Conservation (phyloP, 2,329 filamentous ascomycete genomes). For the Cercospora sesami region DNA sequence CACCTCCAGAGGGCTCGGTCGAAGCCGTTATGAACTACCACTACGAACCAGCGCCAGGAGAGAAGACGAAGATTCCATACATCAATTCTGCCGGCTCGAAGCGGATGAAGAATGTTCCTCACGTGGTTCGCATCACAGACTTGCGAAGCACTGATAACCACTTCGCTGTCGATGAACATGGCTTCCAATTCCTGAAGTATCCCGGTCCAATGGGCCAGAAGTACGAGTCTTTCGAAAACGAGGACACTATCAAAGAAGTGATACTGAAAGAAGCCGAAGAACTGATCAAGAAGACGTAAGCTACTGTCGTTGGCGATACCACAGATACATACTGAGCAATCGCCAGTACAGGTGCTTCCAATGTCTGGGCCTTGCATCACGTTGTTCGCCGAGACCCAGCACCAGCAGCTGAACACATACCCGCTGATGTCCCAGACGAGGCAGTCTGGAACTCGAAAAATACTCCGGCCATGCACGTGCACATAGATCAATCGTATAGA, state of each 20-base stretch:
- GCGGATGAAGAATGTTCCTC: conserved; percentile 5
- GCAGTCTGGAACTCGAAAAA: background rate
- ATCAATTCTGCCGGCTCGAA: conserved; percentile 5
- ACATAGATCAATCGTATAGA: conserved; percentile 14
- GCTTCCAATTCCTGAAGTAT: conserved; percentile 13
- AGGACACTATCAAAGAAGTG: background rate
- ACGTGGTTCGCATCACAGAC: conserved; percentile 12
- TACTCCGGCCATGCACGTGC: conserved; percentile 5
- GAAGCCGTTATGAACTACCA: conserved; percentile 15
- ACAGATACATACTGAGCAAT: background rate
- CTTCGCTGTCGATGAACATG: conserved; percentile 12
- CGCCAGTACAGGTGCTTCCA: conserved; percentile 7
- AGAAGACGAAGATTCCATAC: background rate
- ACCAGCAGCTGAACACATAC: background rate
- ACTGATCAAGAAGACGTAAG: conserved; percentile 14
- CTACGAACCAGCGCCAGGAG: conserved; percentile 6
- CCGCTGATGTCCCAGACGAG: conserved; percentile 9
- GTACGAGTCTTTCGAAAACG: conserved; percentile 9
- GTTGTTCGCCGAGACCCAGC: conserved; percentile 5
- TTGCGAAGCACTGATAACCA: conserved; percentile 7
- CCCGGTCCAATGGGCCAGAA: conserved; percentile 7
- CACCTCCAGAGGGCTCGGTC: background rate
- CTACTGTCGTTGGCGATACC: background rate
- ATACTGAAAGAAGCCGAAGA: conserved; percentile 12
- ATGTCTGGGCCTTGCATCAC: conserved; percentile 10